Evolutionary conservation across 2,329 filamentous ascomycete species (phyloP).

Genomic region (Pestalotiopsis sp.): DNA sequence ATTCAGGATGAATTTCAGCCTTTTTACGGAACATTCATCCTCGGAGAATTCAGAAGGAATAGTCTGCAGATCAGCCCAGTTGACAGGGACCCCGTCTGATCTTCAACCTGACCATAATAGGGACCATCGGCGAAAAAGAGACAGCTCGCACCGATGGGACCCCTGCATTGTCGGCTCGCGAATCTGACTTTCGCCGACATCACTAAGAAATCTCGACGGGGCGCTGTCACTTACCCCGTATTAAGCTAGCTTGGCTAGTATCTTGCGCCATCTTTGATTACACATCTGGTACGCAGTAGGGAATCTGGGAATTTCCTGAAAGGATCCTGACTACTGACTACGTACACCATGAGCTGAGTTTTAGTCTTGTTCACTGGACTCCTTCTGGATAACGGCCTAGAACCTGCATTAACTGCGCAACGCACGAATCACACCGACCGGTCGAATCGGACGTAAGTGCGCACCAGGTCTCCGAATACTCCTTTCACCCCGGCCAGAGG

Average conservation of each 20-base stretch:
- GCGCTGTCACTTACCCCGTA: constrained; percentile 1
- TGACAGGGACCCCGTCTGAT: not conserved
- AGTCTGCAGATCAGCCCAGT: not conserved
- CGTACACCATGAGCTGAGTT: not conserved
- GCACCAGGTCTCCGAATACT: not conserved
- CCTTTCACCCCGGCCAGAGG: not conserved
- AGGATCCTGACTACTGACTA: too few relatives aligned
- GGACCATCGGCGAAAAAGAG: not conserved
- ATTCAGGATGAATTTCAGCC: too few relatives aligned
- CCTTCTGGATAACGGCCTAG: not conserved
- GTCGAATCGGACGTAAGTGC: not conserved
- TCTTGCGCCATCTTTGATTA: not conserved
- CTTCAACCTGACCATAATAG: not conserved
- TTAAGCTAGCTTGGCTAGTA: not conserved
- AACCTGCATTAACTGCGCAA: not conserved
- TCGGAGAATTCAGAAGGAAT: not conserved
- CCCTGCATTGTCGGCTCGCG: not conserved
- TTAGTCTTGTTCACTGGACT: not conserved
- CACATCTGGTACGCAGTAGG: not conserved
- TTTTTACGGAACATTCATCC: not conserved
- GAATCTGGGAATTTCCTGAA: not conserved
- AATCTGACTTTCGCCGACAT: constrained; percentile 1
- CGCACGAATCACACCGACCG: not conserved
- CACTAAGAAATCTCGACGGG: not conserved
- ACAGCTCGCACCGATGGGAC: not conserved